phyloP scores from a whole-genome alignment of 495 filamentous ascomycete species.

The Penicillium pulvis region DNA sequence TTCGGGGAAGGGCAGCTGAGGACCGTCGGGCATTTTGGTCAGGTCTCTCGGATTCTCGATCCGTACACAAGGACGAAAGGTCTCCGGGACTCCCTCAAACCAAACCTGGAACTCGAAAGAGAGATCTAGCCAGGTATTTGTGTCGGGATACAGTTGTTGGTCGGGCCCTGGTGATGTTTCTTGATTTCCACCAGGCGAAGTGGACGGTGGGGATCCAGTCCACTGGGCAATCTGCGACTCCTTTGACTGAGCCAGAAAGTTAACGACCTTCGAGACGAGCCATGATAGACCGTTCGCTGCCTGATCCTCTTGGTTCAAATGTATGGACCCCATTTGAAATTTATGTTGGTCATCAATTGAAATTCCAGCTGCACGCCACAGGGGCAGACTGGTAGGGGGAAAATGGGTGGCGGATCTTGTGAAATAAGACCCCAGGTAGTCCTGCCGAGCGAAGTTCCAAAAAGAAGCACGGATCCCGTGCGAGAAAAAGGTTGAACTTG shows the following conservation, averaged over 20 bases:
- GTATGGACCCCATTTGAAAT: conserved; percentile 11
- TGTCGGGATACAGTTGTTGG: conserved; percentile 16
- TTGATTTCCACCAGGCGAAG: conserved; percentile 10
- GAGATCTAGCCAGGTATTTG: conserved; percentile 40
- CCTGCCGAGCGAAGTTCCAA: conserved; percentile 45
- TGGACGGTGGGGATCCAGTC: conserved; percentile 27
- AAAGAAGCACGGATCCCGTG: conserved; percentile 40
- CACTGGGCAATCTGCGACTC: conserved; percentile 40
- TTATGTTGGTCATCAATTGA: conserved; percentile 33
- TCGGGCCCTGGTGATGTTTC: neutral
- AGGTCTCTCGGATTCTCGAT: conserved; percentile 40
- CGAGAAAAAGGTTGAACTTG: conserved; percentile 21
- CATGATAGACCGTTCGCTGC: conserved; percentile 39
- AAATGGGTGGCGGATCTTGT: conserved; percentile 37
- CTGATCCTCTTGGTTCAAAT: conserved; percentile 34
- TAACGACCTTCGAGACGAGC: conserved; percentile 41
- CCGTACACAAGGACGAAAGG: conserved; percentile 42
- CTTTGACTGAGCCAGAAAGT: conserved; percentile 41
- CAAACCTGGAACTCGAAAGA: conserved; percentile 44
- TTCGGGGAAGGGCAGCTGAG: conserved; percentile 42
- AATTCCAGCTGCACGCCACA: conserved; percentile 44
- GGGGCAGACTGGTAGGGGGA: conserved; percentile 28
- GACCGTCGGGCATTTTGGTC: conserved; percentile 22
- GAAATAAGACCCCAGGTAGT: conserved; percentile 43
- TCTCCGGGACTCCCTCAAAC: conserved; percentile 46